Evolutionary conservation across 2,329 filamentous ascomycete species (phyloP).

Genomic region (Zelopaecilomyces penicillatus): DNA sequence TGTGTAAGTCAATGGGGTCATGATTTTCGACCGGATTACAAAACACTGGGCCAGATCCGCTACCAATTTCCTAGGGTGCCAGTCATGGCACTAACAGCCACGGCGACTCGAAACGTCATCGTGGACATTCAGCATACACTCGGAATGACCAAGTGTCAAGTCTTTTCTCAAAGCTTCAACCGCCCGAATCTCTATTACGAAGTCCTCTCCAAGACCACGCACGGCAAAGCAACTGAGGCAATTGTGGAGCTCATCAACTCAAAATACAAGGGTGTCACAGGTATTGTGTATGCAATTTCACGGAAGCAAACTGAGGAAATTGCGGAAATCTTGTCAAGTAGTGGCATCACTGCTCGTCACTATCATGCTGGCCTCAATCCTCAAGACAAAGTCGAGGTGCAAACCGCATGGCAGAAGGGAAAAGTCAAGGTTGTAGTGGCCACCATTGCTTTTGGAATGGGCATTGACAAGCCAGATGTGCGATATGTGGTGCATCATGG

Average conservation of each 20-base stretch:
- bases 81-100: conserved; percentile 91
- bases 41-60: conserved; percentile 69
- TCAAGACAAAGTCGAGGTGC: conserved; percentile 59
- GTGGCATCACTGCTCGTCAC: conserved; percentile 65
- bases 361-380: conserved; percentile 77
- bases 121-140: conserved; percentile 87
- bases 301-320: conserved; percentile 74
- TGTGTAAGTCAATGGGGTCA: conserved; percentile 99
- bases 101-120: conserved; percentile 87
- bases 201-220: conserved; percentile 62
- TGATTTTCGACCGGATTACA: conserved; percentile 95
- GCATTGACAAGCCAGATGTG: conserved; percentile 97
- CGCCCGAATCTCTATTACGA: conserved; percentile 91
- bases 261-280: conserved; percentile 63
- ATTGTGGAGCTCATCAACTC: conserved; percentile 61
- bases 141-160: conserved; percentile 67
- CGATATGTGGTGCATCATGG: conserved; percentile 93
- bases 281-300: conserved; percentile 90
- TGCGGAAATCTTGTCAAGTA: conserved; percentile 57
- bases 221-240: conserved; percentile 31
- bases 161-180: conserved; percentile 92
- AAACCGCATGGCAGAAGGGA: conserved; percentile 76
- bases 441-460: conserved; percentile 98
- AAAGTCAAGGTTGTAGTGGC: conserved; percentile 84
- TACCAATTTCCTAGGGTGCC: conserved; percentile 68